Evolutionary conservation across 352 stramenopile genomes (phyloP).

Genomic region (Globisporangium emineosum): DNA sequence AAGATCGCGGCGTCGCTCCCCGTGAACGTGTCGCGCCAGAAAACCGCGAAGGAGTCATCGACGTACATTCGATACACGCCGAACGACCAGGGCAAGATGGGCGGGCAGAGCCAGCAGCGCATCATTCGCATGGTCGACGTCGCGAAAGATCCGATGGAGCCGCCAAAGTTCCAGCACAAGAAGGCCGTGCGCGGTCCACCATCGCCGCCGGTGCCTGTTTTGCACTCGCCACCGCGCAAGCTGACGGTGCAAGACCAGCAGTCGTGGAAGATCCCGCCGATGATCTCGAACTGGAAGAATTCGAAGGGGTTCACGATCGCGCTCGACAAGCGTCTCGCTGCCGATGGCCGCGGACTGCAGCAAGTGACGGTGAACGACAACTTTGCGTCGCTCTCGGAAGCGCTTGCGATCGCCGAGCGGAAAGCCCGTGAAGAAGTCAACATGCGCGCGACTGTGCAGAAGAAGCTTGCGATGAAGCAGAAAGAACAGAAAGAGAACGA

Average conservation of each 20-base stretch:
- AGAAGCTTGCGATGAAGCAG: constrained; percentile 89
- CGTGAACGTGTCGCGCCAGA: constrained; percentile 83
- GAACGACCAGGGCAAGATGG: constrained; percentile 70
- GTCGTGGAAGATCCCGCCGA: constrained; percentile 99
- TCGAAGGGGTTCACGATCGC: constrained; percentile 98
- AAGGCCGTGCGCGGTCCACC: constrained; percentile 92
- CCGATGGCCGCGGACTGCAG: constrained; percentile 95
- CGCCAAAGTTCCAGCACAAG: constrained; percentile 98
- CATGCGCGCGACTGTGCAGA: constrained; percentile 89
- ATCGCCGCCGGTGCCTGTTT: constrained; percentile 89
- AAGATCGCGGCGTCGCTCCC: constrained; percentile 90
- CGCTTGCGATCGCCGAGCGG: constrained; percentile 96
- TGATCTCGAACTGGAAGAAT: constrained; percentile 99
- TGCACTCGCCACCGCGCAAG: constrained; percentile 92
- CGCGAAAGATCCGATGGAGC: constrained; percentile 99
- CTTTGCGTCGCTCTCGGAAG: constrained; percentile 97
- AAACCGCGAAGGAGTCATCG: constrained; percentile 82
- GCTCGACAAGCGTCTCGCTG: constrained; percentile 98
- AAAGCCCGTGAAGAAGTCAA: constrained; percentile 97
- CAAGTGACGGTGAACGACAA: constrained; percentile 98
- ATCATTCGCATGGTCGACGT: constrained; percentile 99
- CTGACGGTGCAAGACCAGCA: constrained; percentile 92
- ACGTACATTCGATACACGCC: constrained; percentile 86
- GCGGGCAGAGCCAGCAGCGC: constrained; percentile 77
- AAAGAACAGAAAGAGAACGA: constrained; percentile 96